These are phyloP conservation scores for Pyracantha coccinea DNA, from an alignment of 331 rosid species.

Conservation along the genomic window DNA sequence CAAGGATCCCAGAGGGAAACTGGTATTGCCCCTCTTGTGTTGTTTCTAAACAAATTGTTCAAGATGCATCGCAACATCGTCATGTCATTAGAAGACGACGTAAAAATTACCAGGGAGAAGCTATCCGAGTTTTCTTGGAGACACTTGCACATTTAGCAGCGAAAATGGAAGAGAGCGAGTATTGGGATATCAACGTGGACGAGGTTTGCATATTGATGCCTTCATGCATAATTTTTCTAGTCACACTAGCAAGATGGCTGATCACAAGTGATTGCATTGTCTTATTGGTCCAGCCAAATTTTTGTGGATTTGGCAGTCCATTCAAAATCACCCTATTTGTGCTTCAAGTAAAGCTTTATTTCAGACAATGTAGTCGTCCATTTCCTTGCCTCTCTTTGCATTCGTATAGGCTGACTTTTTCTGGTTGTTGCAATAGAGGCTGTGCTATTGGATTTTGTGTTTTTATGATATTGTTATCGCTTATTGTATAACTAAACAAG, in stretches of 20 bases:
- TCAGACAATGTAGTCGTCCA: background rate
- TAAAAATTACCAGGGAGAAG: slow-evolving; percentile 69
- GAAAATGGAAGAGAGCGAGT: slow-evolving; percentile 85
- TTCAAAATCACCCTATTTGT: background rate
- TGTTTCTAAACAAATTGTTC: slow-evolving; percentile 45
- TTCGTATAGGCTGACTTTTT: background rate
- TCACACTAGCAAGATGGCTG: background rate
- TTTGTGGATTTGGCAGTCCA: background rate
- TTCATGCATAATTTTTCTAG: background rate
- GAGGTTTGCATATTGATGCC: slow-evolving; percentile 56
- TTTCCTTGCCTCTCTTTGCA: background rate
- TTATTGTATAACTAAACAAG: background rate
- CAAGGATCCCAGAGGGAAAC: slow-evolving; percentile 96
- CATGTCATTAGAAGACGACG: slow-evolving; percentile 37
- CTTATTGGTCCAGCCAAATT: background rate
- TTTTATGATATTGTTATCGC: background rate
- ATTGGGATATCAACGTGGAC: slow-evolving; percentile 62
- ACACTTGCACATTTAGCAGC: slow-evolving; percentile 53
- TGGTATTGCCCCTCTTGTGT: slow-evolving; percentile 99
- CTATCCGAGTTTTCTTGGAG: slow-evolving; percentile 57
- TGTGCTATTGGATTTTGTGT: background rate
- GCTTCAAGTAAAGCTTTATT: background rate
- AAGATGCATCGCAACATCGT: slow-evolving; percentile 33
- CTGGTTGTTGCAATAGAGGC: background rate
- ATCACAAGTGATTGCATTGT: background rate